Evolutionary conservation across 345 rosid genomes (phyloP).

Genomic region (Fremontodendron californicum): DNA sequence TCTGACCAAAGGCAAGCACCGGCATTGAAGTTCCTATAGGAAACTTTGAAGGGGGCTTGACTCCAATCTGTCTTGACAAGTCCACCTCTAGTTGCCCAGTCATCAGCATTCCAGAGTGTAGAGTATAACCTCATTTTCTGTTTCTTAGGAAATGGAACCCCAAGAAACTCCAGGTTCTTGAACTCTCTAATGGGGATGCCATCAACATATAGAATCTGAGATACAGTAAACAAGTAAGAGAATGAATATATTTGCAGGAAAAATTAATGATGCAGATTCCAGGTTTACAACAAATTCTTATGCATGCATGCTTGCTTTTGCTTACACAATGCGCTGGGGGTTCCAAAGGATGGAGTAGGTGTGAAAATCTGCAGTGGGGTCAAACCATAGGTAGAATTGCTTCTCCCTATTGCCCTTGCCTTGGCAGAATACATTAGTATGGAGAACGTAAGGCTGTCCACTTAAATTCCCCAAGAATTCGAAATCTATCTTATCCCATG

Average conservation of each 20-base stretch:
- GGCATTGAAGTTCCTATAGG: too few species aligned
- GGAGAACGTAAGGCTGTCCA: slow-evolving; percentile 35
- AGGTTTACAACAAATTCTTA: not conserved
- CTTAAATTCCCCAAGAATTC: slow-evolving; percentile 45
- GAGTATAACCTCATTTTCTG: slow-evolving; percentile 59
- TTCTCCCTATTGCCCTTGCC: slow-evolving; percentile 52
- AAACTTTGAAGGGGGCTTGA: slow-evolving; percentile 54
- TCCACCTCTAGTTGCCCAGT: slow-evolving; percentile 74
- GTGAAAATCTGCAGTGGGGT: slow-evolving; percentile 40
- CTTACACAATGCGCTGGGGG: slow-evolving; percentile 43
- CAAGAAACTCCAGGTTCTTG: slow-evolving; percentile 46
- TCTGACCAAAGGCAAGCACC: too few species aligned
- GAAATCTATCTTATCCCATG: slow-evolving; percentile 52
- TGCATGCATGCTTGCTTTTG: not conserved
- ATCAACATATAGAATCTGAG: slow-evolving; percentile 50
- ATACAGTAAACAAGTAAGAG: not conserved
- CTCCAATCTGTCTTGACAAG: slow-evolving; percentile 57
- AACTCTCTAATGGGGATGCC: slow-evolving; percentile 59
- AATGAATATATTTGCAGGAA: not conserved
- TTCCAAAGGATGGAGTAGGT: slow-evolving; percentile 42
- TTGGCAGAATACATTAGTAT: slow-evolving; percentile 46
- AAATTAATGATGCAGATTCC: not conserved
- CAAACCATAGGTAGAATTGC: slow-evolving; percentile 53
- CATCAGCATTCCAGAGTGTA: slow-evolving; percentile 59
- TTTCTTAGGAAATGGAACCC: slow-evolving; percentile 47